Evolutionary conservation across 2,329 filamentous ascomycete species (phyloP).

Genomic region (Fusarium napiforme): DNA sequence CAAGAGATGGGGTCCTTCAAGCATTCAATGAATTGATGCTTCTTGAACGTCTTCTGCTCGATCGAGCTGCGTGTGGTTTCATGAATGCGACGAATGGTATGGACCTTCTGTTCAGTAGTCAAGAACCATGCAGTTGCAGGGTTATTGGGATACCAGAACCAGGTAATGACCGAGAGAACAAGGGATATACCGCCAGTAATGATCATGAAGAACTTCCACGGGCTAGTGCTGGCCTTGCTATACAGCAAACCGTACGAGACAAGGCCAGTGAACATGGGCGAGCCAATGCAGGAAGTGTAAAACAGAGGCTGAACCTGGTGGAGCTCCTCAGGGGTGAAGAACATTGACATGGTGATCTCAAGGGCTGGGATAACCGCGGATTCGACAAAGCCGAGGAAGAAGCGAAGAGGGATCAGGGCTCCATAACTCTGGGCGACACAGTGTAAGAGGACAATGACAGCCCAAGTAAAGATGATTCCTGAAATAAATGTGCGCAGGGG

Average conservation of each 20-base stretch:
- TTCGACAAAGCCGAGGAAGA: constrained; percentile 4
- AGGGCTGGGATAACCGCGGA: not conserved
- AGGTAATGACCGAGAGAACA: not conserved
- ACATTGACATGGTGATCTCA: constrained; percentile 1
- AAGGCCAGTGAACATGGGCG: not conserved
- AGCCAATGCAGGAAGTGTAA: constrained; percentile 1
- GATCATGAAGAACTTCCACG: constrained; percentile 9
- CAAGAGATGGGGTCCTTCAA: not conserved
- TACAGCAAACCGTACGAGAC: not conserved
- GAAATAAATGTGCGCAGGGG: not conserved
- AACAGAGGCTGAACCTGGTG: not conserved
- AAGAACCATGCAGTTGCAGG: constrained; percentile 1
- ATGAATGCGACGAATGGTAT: not conserved
- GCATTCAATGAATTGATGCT: not conserved
- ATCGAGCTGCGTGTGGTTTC: not conserved
- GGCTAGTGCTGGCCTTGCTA: not conserved
- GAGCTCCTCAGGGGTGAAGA: not conserved
- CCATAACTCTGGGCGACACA: not conserved
- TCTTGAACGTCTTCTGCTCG: constrained; percentile 5
- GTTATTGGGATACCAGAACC: constrained; percentile 5
- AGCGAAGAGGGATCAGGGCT: not conserved
- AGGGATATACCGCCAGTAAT: not conserved
- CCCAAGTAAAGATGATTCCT: not conserved
- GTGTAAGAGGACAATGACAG: not conserved
- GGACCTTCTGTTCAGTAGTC: not conserved